These are phyloP conservation scores for Aspergillus carbonarius DNA, from an alignment of 2,329 filamentous ascomycete genomes.

Conservation along the genomic window DNA sequence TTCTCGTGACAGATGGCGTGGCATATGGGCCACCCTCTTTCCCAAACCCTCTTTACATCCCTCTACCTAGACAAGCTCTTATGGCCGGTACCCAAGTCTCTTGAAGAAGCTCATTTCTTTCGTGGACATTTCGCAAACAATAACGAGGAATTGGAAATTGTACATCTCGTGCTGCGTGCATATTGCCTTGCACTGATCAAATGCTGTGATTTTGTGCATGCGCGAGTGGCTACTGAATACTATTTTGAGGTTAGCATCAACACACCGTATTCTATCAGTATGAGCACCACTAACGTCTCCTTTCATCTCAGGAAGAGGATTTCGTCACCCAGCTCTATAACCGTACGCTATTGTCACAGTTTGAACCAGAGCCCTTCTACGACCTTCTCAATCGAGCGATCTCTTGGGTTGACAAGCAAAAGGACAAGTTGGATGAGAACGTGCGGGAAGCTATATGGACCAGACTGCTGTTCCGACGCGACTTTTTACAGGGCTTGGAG, in stretches of 20 bases:
- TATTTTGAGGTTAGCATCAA: constrained; percentile 72
- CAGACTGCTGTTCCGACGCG: constrained; percentile 66
- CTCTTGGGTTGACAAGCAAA: constrained; percentile 47
- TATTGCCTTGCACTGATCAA: constrained; percentile 87
- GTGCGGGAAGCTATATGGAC: constrained; percentile 58
- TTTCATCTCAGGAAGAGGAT: constrained; percentile 73
- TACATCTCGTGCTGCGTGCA: constrained; percentile 68
- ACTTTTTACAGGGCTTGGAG: constrained; percentile 44
- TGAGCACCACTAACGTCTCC: neutral
- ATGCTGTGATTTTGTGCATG: constrained; percentile 74
- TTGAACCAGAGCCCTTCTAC: constrained; percentile 59
- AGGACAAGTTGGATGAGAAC: constrained; percentile 33
- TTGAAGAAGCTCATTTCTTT: constrained; percentile 66
- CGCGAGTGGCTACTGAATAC: constrained; percentile 75
- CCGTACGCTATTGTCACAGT: constrained; percentile 67
- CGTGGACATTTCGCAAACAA: constrained; percentile 27
- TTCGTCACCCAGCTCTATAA: constrained; percentile 92
- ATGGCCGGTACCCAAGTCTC: constrained; percentile 63
- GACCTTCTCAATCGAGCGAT: constrained; percentile 56
- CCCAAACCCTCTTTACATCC: constrained; percentile 91
- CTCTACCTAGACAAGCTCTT: constrained; percentile 84
- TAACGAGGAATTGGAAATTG: constrained; percentile 45
- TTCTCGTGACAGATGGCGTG: constrained; percentile 71
- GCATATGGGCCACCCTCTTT: constrained; percentile 93
- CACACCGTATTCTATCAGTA: neutral